These are phyloP conservation scores for Multifurca ochricompacta DNA, from an alignment of 768 basidiomycete species.

Conservation along the genomic window DNA sequence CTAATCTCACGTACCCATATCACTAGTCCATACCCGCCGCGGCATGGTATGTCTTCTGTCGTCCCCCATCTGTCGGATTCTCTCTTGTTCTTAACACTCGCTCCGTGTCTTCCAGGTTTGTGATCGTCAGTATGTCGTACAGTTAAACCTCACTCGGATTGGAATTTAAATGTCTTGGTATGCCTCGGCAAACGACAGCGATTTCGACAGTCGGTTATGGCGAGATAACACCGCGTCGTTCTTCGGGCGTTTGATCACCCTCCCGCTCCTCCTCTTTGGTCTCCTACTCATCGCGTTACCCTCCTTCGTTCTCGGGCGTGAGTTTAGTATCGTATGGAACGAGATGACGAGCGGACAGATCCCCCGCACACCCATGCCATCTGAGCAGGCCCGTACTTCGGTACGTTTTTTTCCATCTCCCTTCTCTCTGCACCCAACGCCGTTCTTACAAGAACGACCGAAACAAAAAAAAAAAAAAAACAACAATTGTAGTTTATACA, in stretches of 20 bases:
- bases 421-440: background rate
- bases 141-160: background rate
- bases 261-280: conserved; percentile 83
- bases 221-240: conserved; percentile 86
- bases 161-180: too few species aligned
- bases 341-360: conserved; percentile 44
- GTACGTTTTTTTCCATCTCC: background rate
- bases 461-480: background rate
- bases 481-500: background rate
- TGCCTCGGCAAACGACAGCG: too few species aligned
- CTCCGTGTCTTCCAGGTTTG: conserved; percentile 45
- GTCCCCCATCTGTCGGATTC: too few species aligned
- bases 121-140: conserved; percentile 65
- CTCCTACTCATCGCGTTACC: conserved; percentile 85
- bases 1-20: background rate
- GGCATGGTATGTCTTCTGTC: conserved; percentile 52
- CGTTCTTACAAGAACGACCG: background rate
- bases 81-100: background rate
- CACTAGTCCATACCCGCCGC: conserved; percentile 63
- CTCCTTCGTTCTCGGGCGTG: conserved; percentile 84
- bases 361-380: background rate
- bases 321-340: conserved; percentile 90
- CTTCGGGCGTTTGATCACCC: conserved; percentile 77
- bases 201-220: conserved; percentile 91
- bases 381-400: background rate